A percentile compares a stretch with the other conserved stretches of the same genome.
phyloP scores from a whole-genome alignment of 139 green algal genomes.

The Spirogloea muscicola region DNA sequence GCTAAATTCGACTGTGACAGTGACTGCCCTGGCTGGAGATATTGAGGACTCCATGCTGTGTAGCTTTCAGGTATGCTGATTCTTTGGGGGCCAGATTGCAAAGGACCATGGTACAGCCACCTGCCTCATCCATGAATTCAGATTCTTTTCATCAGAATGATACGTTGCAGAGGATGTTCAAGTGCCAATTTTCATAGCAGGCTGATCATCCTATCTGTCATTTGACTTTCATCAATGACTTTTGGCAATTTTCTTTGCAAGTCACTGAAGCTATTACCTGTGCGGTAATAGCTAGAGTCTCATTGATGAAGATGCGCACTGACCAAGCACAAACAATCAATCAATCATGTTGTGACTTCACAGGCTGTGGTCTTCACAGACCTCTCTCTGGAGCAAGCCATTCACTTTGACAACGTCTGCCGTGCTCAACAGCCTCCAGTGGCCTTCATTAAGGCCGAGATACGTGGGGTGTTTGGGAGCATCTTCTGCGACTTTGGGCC shows the following conservation, averaged over 20 bases:
- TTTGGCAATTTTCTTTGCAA: neutral
- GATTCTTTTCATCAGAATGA: too few relatives aligned
- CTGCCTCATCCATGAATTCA: too few relatives aligned
- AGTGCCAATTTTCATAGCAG: too few relatives aligned
- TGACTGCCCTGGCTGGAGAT: slow-evolving; percentile 55
- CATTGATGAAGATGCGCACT: too few relatives aligned
- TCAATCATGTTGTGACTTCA: neutral
- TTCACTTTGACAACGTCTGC: slow-evolving; percentile 78
- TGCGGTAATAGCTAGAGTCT: too few relatives aligned
- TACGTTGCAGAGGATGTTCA: too few relatives aligned
- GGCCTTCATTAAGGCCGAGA: slow-evolving; percentile 82
- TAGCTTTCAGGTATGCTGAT: slow-evolving; percentile 75
- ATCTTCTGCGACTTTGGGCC: slow-evolving; percentile 96
- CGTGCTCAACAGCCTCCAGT: slow-evolving; percentile 57
- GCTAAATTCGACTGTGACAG: slow-evolving; percentile 85
- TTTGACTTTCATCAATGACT: too few relatives aligned
- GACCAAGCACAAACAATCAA: neutral
- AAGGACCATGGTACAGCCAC: too few relatives aligned
- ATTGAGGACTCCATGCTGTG: slow-evolving; percentile 67
- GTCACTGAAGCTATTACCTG: neutral
- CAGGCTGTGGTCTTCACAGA: slow-evolving; percentile 84
- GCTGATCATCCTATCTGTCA: too few relatives aligned
- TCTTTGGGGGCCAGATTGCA: too few relatives aligned
- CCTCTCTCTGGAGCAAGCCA: slow-evolving; percentile 57
- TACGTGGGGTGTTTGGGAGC: slow-evolving; percentile 83